Evolutionary conservation across 179 eudicot genomes (phyloP), one percentile per base, ranked within the genome.

Genomic region (Sideroxylon spinosum): DNA sequence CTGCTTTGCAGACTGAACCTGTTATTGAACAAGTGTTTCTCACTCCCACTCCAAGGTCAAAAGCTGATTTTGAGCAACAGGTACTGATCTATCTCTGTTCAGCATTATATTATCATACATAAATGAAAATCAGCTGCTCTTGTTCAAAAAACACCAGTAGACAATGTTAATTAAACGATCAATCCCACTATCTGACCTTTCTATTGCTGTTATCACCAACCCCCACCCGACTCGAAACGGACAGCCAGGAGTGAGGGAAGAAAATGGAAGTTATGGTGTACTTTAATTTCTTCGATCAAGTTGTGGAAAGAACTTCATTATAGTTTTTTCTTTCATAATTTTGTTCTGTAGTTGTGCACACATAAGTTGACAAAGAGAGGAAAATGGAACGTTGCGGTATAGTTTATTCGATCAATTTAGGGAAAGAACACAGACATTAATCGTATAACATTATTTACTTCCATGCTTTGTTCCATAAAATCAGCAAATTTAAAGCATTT

Each of bases 11-110:
- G 86, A 96, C 99, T 25, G 99, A 96, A 79, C 99, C 99, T 11
- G 91, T 92, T 48, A 88, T 96, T 44, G 98, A 96, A 80, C 99
- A 96, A 86, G 99, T 94, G 82, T 96, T 96, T 86, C 97, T 96
- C 71, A 91, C 99, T 23, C 87, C 96, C 28, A 83, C 92, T 49
- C 79, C 89, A 53, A 86, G 89, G 76, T 92, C 99, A 50, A 90
- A 91, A 85, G 95, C 90, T 5, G 93, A 91, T 82, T 83, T 96
- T 79, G 99, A 96, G 85, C 96, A 90, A 68, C 99, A 96, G 94
- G 99, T 94, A 60, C 61, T 14, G 74, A 19, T 50, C 49, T 7
- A 49, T n/a, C 52, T n/a, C 52, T 49, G 52, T 25, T 6, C 12
- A 20, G 28, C 74, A 14, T 50, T 37, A 4, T 22, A 7, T 26